Evolutionary conservation across 73 alveolate species (phyloP), one percentile per base, ranked within the genome.

Genomic region (Paramecium sexaurelia): DNA sequence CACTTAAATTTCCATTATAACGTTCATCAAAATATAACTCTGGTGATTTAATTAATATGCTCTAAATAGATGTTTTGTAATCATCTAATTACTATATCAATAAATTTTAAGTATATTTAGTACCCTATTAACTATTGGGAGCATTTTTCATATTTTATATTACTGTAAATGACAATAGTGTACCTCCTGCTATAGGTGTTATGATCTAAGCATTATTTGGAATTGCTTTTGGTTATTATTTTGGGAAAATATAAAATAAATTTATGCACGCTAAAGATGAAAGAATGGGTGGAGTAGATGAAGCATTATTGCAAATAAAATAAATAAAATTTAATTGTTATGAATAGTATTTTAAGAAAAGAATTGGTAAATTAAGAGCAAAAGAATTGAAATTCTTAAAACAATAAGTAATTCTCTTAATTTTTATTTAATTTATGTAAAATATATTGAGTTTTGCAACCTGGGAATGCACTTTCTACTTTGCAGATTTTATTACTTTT

Each of bases 251-350:
- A 22, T 15, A 85, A 35, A 55, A 20, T n/a, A 85, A 55, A 27
- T 85, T 85, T 85, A 85, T 85, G 92, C 82, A 85, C 15, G 75
- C 55, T 27, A 85, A 85, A 29, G 92, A 85, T 85, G 69, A 55
- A 71, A 26, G 92, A 47, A 85, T 85, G 92, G 55, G 85, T 47
- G 69, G 85, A 7, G 69, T 85, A 17, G 92, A 85, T 39, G 92
- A 85, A 85, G 51, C 75, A 55, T 32, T 85, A 24, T 55, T 67
- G 55, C 27, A 51, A 0, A 55, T 85, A 0, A 85, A 85, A 71
- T 55, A 67, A 7, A 85, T 85, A 11, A 85, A 85, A 29, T 85
- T 55, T 17, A 85, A 85, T 85, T 26, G 92, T 55, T 33, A 47
- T 51, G 92, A 85, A 55, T 22, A 27, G 4, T 85, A 33, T 51